Percentiles rank a stretch among this genome's conserved stretches.
phyloP scores from a whole-genome alignment of 768 basidiomycete genomes.

The Aureoboletus auriporus region DNA sequence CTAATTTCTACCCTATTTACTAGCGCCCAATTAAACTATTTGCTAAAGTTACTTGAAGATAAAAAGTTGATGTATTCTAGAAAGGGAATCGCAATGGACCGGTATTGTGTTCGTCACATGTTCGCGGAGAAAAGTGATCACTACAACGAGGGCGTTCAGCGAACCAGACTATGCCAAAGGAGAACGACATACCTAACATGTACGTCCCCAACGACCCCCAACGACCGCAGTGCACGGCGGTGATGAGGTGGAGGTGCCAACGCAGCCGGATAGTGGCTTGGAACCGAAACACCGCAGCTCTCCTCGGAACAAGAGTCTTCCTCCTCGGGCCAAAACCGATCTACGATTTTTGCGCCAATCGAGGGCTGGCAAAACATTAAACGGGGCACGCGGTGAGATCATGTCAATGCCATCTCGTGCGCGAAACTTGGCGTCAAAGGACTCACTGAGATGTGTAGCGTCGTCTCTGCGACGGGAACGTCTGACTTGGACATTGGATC shows the following conservation, averaged over 20 bases:
- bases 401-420: constrained; percentile 6
- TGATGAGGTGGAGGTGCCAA: constrained; percentile 29
- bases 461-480: constrained; percentile 1
- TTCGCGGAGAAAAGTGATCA: constrained; percentile 12
- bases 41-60: constrained; percentile 3
- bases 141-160: constrained; percentile 9
- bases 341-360: constrained; percentile 27
- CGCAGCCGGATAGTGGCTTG: constrained; percentile 12
- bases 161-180: not conserved
- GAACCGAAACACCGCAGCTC: constrained; percentile 6
- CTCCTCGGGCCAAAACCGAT: constrained; percentile 31
- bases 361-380: constrained; percentile 14
- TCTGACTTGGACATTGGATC: constrained; percentile 17
- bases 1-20: constrained; percentile 14
- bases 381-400: not conserved
- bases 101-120: constrained; percentile 8
- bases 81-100: constrained; percentile 27
- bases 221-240: constrained; percentile 21
- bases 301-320: constrained; percentile 19
- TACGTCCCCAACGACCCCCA: constrained; percentile 4
- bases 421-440: not conserved
- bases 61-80: constrained; percentile 12
- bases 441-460: constrained; percentile 14
- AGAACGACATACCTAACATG: constrained; percentile 13
- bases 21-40: constrained; percentile 16